Conservation (phyloP, 2,329 filamentous ascomycete species). For the Lasiodiplodia hormozganensis region DNA sequence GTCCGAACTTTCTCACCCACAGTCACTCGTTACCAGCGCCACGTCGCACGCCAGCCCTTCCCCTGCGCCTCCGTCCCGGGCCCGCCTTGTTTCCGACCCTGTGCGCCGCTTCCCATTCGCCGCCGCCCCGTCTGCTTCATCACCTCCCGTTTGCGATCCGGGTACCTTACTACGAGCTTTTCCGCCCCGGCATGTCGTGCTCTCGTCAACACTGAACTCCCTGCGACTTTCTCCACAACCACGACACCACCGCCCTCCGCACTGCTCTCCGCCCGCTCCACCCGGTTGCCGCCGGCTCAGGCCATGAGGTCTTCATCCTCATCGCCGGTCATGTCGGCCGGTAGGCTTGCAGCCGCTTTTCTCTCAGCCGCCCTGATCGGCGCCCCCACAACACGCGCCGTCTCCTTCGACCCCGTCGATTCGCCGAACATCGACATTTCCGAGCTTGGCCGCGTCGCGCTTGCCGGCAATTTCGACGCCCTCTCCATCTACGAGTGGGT, state of each 20-base stretch:
- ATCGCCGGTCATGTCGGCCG: constrained; percentile 45
- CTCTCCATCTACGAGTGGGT: constrained; percentile 89
- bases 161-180: constrained; percentile 29
- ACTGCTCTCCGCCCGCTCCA: constrained; percentile 5
- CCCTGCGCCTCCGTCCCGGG: constrained; percentile 27
- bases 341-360: constrained; percentile 45
- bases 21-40: constrained; percentile 47
- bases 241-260: constrained; percentile 32
- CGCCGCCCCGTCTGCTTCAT: constrained; percentile 23
- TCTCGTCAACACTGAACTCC: constrained; percentile 31
- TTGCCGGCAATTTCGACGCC: constrained; percentile 88
- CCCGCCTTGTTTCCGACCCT: constrained; percentile 31
- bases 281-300: constrained; percentile 34
- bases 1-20: constrained; percentile 32
- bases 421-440: constrained; percentile 78
- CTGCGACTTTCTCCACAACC: constrained; percentile 32
- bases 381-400: constrained; percentile 37
- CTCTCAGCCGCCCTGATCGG: constrained; percentile 36
- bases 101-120: constrained; percentile 28
- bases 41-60: constrained; percentile 29
- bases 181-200: constrained; percentile 28
- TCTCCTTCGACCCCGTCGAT: constrained; percentile 67
- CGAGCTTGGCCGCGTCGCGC: constrained; percentile 79
- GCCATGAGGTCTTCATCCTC: constrained; percentile 48
- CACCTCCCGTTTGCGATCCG: constrained; percentile 29